Evolutionary conservation across 768 basidiomycete genomes (phyloP).

Genomic region (Suillus hirtellus): DNA sequence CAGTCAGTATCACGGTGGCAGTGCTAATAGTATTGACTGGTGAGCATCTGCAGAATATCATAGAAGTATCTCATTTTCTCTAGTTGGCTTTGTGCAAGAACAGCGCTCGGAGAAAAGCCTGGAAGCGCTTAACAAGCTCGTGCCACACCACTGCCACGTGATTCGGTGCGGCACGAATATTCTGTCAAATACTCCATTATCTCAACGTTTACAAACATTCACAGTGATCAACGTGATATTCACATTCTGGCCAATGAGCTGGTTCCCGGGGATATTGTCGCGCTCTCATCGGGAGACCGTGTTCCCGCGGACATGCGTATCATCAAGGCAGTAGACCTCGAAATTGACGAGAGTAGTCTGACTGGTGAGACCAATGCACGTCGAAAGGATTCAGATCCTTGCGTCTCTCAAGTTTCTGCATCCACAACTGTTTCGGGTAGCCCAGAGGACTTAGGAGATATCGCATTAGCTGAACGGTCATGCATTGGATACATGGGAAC

Average conservation of each 20-base stretch:
- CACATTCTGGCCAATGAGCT: conserved; percentile 95
- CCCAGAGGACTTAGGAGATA: conserved; percentile 22
- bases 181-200: not conserved
- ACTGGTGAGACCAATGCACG: conserved; percentile 91
- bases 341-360: conserved; percentile 93
- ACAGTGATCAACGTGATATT: conserved; percentile 52
- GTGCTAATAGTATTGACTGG: conserved; percentile 93
- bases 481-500: conserved; percentile 98
- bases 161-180: conserved; percentile 47
- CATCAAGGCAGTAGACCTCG: conserved; percentile 77
- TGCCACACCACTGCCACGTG: conserved; percentile 95
- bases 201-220: conserved; percentile 1
- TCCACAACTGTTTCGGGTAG: conserved; percentile 17
- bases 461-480: conserved; percentile 77
- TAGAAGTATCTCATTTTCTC: conserved; percentile 7
- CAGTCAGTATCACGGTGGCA: conserved; percentile 88
- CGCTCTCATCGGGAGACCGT: conserved; percentile 88
- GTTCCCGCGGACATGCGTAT: conserved; percentile 93
- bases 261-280: conserved; percentile 93
- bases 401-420: conserved; percentile 41
- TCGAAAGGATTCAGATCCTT: conserved; percentile 61
- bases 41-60: conserved; percentile 35
- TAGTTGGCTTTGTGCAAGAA: conserved; percentile 95
- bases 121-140: conserved; percentile 94
- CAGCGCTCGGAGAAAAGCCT: conserved; percentile 91